Base-by-base conservation (phyloP, 345 rosid genomes). In the Pseudoturritis turrita region DNA sequence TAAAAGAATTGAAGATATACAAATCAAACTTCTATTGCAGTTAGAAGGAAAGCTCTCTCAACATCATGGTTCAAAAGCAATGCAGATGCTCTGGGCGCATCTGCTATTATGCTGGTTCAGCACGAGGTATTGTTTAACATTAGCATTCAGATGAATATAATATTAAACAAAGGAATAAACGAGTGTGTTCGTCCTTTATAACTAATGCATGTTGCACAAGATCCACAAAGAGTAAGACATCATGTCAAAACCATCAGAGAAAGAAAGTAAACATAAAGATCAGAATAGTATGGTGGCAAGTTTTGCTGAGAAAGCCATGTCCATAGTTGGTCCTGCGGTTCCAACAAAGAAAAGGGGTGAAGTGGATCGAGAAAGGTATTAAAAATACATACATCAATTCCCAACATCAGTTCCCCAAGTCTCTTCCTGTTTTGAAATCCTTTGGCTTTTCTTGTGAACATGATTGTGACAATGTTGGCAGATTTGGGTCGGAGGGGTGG, bases 401-500 rank as follows among this genome's bases (percentile, higher is more conserved):
- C 14, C 31, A 46, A 28, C 47, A n/a, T 69, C 51, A 36, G 18
- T 65, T 10, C 60, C 72, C 31, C 71, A 47, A 57, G 44, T 50
- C 36, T 45, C 7, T 56, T 59, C 61, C 46, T 54, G 62, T 73
- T 57, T 49, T 26, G 44, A 76, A 50, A 25, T 33, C 62, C 29
- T 65, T 28, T 37, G 7, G 52, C 35, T n/a, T 35, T 57, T 70
- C 74, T 45, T 62, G 43, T 73, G 61, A 72, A 67, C 85, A 95
- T 97, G 82, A 73, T 95, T 65, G 99, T 95, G 26, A 83, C 93
- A 6, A 84, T 91, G 88, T 73, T 95, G 78, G 81, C 97, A 39
- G 96, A 88, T 51, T 78, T 84, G 81, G 99, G 96, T 59, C 97
- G 91, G 83, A 91, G 77, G 84, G 99, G 99, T 76, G 99, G 99